Conservation (phyloP, 1,284 basidiomycete genomes). For the Sparassis latifolia region DNA sequence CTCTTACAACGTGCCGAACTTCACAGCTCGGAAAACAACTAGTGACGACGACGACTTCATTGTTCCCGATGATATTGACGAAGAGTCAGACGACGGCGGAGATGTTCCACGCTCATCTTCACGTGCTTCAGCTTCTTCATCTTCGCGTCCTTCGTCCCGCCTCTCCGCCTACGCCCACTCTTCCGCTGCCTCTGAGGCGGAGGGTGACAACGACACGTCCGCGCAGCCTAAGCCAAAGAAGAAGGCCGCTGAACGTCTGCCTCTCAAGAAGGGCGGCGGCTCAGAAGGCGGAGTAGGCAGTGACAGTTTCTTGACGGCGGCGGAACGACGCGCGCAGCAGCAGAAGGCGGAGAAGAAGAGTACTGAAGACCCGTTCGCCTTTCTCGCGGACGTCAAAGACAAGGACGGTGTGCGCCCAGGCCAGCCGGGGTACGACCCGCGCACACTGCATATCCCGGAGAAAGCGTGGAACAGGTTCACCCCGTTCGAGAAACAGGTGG, state of each 20-base stretch:
- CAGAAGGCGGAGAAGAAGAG: conserved; percentile 82
- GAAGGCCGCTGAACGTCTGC: conserved; percentile 27
- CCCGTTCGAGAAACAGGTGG: conserved; percentile 90
- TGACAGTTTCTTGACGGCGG: conserved; percentile 72
- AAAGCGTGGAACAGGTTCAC: conserved; percentile 83
- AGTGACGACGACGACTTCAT: conserved; percentile 60
- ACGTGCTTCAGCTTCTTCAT: conserved; percentile 31
- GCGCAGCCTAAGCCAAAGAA: conserved; percentile 15
- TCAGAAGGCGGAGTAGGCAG: conserved; percentile 22
- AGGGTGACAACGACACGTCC: conserved; percentile 13
- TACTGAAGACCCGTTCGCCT: conserved; percentile 77
- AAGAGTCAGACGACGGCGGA: conserved; percentile 24
- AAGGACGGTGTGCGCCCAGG: conserved; percentile 80
- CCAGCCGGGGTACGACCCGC: conserved; percentile 87
- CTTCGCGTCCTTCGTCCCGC: conserved; percentile 32
- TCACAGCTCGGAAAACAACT: conserved; percentile 11
- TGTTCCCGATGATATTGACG: conserved; percentile 47
- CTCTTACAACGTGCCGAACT: not conserved
- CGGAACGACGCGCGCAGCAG: conserved; percentile 72
- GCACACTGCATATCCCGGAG: conserved; percentile 82
- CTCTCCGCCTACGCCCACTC: conserved; percentile 36
- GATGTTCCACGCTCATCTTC: conserved; percentile 26
- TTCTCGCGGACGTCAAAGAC: conserved; percentile 75
- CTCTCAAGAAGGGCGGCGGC: conserved; percentile 22
- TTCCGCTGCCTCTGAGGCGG: conserved; percentile 23